Evolutionary conservation across 2,329 filamentous ascomycete species (phyloP).

Genomic region (Clarireedia sp.): DNA sequence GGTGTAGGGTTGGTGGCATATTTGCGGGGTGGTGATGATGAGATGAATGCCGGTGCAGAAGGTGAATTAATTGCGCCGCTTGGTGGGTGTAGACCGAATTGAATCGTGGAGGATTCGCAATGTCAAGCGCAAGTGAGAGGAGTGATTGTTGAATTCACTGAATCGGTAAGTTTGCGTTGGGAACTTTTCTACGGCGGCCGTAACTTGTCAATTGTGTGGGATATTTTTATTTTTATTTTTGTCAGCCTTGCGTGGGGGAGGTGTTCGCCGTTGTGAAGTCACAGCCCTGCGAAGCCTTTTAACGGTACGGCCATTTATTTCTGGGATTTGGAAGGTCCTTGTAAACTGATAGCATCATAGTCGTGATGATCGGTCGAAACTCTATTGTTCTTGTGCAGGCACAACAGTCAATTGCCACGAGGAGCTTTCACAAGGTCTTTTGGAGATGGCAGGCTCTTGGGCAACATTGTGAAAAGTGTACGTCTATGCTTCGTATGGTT

Average conservation of each 20-base stretch:
- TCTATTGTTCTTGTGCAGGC: background rate
- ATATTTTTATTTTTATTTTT: background rate
- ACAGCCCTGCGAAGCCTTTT: background rate
- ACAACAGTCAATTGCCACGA: background rate
- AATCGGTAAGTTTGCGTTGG: background rate
- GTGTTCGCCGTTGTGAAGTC: background rate
- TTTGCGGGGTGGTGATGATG: too few species aligned
- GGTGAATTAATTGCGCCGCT: too few species aligned
- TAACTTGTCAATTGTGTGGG: background rate
- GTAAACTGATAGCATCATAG: background rate
- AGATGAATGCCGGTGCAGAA: too few species aligned
- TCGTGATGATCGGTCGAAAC: background rate
- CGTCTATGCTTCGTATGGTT: background rate
- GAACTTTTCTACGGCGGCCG: slow-evolving; percentile 5
- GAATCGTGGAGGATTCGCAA: too few species aligned
- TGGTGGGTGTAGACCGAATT: too few species aligned
- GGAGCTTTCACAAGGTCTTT: background rate
- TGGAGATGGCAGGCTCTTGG: background rate
- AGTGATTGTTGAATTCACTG: background rate
- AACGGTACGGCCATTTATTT: background rate
- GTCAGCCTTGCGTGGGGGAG: background rate
- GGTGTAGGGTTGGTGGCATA: slow-evolving; percentile 8
- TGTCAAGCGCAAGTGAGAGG: slow-evolving; percentile 1
- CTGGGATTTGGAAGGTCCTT: too few species aligned
- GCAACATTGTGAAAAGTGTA: slow-evolving; percentile 1